These are phyloP conservation scores for Blastocystis hominis DNA, from an alignment of 352 stramenopile species.

Conservation along the genomic window DNA sequence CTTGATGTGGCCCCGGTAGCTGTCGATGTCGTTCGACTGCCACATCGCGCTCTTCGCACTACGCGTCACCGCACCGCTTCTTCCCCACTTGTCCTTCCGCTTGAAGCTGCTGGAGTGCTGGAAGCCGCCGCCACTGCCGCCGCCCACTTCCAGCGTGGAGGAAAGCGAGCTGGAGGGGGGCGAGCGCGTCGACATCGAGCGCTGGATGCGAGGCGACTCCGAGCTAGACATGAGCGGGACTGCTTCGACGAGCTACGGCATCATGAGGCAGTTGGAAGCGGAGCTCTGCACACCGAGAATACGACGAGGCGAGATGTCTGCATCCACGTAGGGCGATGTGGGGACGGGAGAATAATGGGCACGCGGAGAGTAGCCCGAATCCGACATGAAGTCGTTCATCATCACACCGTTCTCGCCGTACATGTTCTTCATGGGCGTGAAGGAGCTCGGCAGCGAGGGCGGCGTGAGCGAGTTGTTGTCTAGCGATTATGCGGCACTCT, in stretches of 20 bases:
- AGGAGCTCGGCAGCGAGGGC: neutral
- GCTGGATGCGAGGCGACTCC: constrained; percentile 5
- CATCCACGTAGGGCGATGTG: neutral
- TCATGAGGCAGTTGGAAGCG: neutral
- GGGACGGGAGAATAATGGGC: neutral
- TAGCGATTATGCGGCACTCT: neutral
- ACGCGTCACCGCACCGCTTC: neutral
- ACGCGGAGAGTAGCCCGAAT: constrained; percentile 20
- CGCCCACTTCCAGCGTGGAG: neutral
- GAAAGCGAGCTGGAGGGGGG: neutral
- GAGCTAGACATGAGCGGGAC: neutral
- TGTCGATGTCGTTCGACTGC: constrained; percentile 35
- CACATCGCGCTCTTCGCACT: neutral
- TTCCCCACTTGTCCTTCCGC: neutral
- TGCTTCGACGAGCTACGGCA: neutral
- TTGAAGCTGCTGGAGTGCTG: neutral
- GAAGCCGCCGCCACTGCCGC: neutral
- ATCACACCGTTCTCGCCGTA: neutral
- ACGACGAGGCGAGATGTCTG: constrained; percentile 20
- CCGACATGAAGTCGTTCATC: constrained; percentile 30
- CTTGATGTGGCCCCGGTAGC: constrained; percentile 58
- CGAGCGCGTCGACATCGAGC: neutral
- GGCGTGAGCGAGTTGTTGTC: neutral
- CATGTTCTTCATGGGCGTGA: neutral
- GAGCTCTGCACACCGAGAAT: neutral